phyloP scores from a whole-genome alignment of 257 asterid species.

The Knoxia roxburghii region DNA sequence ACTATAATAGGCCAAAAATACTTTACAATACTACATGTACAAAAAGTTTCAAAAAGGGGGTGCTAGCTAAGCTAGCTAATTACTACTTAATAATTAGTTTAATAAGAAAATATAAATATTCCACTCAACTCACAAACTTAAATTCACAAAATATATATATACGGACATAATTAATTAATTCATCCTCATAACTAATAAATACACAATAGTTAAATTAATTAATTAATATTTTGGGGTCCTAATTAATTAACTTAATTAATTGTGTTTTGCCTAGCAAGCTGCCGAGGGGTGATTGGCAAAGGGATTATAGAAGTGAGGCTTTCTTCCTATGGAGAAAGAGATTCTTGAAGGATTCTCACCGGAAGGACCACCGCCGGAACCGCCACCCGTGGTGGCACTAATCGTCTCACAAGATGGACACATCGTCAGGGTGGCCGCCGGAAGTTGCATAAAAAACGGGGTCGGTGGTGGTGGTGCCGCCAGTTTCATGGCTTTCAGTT shows the following conservation, averaged over 20 bases:
- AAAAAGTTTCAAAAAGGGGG: neutral
- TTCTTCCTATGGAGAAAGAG: slow-evolving; percentile 45
- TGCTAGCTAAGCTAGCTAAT: no score
- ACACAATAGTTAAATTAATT: neutral
- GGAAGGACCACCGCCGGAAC: slow-evolving; percentile 18
- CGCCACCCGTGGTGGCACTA: slow-evolving; percentile 32
- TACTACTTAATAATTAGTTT: no score
- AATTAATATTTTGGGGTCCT: neutral
- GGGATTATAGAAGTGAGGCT: slow-evolving; percentile 54
- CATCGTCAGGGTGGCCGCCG: slow-evolving; percentile 82
- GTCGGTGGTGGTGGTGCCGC: slow-evolving; percentile 25
- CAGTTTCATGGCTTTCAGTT: slow-evolving; percentile 37
- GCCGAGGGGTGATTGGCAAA: slow-evolving; percentile 48
- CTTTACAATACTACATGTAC: slow-evolving; percentile 4
- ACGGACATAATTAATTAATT: no score
- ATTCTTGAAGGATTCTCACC: slow-evolving; percentile 33
- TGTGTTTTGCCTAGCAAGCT: slow-evolving; percentile 37
- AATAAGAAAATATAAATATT: neutral
- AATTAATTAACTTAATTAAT: neutral
- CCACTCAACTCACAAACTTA: neutral
- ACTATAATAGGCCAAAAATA: neutral
- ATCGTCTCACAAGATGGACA: slow-evolving; percentile 81
- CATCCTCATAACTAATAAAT: no score
- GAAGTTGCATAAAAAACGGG: slow-evolving; percentile 58
- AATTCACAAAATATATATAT: neutral